A percentile compares a stretch with the other conserved stretches of the same genome.
These are phyloP conservation scores for Leccinum incarnatum DNA, from an alignment of 768 basidiomycete species.

Conservation along the genomic window DNA sequence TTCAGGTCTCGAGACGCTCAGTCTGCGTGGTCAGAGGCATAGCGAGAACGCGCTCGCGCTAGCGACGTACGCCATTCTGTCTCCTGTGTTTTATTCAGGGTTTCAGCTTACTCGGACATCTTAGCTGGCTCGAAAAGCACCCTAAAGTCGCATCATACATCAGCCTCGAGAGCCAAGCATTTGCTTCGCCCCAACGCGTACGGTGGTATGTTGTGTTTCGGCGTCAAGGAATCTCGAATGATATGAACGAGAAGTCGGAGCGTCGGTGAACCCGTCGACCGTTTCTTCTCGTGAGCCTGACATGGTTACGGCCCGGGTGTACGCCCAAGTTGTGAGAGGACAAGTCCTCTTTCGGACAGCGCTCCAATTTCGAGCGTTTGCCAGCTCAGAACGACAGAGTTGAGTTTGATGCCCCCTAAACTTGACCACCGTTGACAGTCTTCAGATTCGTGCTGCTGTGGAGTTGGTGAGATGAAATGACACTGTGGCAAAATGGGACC, in stretches of 20 bases:
- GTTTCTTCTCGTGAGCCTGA: not conserved
- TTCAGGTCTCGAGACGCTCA: no score
- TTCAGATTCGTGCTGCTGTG: not conserved
- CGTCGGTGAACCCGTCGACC: not conserved
- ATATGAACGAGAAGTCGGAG: not conserved
- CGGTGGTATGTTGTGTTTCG: slow-evolving; percentile 79
- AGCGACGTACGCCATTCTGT: slow-evolving; percentile 34
- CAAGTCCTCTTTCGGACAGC: not conserved
- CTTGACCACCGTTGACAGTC: not conserved
- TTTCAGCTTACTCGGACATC: slow-evolving; percentile 11
- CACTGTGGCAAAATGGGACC: not conserved
- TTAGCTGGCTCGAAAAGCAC: slow-evolving; percentile 58
- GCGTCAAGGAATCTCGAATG: slow-evolving; percentile 53
- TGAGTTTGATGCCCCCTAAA: slow-evolving; percentile 1
- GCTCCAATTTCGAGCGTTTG: not conserved
- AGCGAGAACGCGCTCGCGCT: slow-evolving; percentile 49
- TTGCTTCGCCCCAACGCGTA: slow-evolving; percentile 51
- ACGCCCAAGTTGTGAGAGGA: not conserved
- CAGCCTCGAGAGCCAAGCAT: slow-evolving; percentile 51
- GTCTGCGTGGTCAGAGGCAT: no score
- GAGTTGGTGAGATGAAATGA: not conserved
- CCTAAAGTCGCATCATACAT: slow-evolving; percentile 66
- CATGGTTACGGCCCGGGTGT: not conserved
- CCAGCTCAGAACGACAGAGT: not conserved
- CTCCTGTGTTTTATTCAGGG: slow-evolving; percentile 27